phyloP scores from a whole-genome alignment of 768 basidiomycete genomes.

The Ramaria rubella region DNA sequence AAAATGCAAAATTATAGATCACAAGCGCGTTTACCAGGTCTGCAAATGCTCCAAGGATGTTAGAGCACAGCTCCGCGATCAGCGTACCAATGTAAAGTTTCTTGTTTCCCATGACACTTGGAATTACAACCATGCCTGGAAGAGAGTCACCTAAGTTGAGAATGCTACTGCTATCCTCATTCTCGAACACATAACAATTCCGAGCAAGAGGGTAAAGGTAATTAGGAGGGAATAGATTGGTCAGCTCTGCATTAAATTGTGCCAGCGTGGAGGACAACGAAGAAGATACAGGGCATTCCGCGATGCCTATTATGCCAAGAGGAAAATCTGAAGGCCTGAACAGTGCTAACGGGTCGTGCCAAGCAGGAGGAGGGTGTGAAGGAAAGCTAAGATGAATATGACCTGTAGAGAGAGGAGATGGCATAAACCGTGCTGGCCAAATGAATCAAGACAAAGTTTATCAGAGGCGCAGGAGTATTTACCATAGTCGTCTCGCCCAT shows the following conservation, averaged over 20 bases:
- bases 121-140: slow-evolving; percentile 70
- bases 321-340: slow-evolving; percentile 78
- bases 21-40: slow-evolving; percentile 55
- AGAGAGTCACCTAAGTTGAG: slow-evolving; percentile 50
- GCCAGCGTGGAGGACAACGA: slow-evolving; percentile 46
- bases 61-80: slow-evolving; percentile 83
- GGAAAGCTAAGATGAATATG: slow-evolving; percentile 75
- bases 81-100: slow-evolving; percentile 83
- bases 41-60: slow-evolving; percentile 80
- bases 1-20: not conserved
- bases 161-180: slow-evolving; percentile 51
- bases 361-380: slow-evolving; percentile 64
- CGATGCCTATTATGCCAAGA: slow-evolving; percentile 82
- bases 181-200: slow-evolving; percentile 83
- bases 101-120: slow-evolving; percentile 81
- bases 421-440: slow-evolving; percentile 76
- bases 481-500: slow-evolving; percentile 74
- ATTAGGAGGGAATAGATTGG: slow-evolving; percentile 59
- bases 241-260: slow-evolving; percentile 60
- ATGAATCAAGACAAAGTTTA: slow-evolving; percentile 1
- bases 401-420: slow-evolving; percentile 66
- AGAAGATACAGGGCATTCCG: slow-evolving; percentile 55
- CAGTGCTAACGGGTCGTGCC: slow-evolving; percentile 62
- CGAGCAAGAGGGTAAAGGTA: slow-evolving; percentile 72
- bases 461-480: not conserved